Conservation (phyloP, 495 filamentous ascomycete genomes). For the Penicillium riverlandense region DNA sequence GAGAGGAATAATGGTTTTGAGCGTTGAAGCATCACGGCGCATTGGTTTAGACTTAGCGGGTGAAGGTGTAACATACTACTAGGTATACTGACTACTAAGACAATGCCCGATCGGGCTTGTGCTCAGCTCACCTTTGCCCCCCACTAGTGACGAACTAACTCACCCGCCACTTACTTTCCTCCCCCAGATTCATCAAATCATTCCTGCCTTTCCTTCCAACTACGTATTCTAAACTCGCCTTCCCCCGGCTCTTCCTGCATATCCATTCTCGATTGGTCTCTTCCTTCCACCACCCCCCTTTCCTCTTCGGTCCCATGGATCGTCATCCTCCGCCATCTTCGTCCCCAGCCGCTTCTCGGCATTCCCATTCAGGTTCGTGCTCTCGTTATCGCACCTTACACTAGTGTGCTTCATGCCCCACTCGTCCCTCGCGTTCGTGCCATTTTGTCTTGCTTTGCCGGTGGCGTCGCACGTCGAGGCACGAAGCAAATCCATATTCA, state of each 20-base stretch:
- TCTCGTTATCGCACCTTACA: background rate
- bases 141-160: too few species aligned
- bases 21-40: background rate
- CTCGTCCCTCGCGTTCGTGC: background rate
- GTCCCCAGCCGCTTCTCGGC: constrained; percentile 10
- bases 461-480: too few species aligned
- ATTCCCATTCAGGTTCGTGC: constrained; percentile 24
- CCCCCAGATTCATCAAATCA: constrained; percentile 15
- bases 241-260: background rate
- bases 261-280: constrained; percentile 11
- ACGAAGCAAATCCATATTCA: too few species aligned
- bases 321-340: constrained; percentile 10
- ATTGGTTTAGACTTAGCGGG: background rate
- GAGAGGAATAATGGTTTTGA: background rate
- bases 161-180: background rate
- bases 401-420: background rate
- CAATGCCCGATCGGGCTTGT: constrained; percentile 15
- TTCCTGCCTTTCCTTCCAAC: constrained; percentile 14
- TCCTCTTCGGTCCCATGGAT: constrained; percentile 19
- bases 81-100: too few species aligned
- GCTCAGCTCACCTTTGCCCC: constrained; percentile 1
- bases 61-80: background rate
- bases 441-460: background rate
- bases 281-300: background rate
- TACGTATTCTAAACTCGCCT: constrained; percentile 9